Conservation (phyloP, 1,139 yeast genomes). For the Candida tetrigidarum region DNA sequence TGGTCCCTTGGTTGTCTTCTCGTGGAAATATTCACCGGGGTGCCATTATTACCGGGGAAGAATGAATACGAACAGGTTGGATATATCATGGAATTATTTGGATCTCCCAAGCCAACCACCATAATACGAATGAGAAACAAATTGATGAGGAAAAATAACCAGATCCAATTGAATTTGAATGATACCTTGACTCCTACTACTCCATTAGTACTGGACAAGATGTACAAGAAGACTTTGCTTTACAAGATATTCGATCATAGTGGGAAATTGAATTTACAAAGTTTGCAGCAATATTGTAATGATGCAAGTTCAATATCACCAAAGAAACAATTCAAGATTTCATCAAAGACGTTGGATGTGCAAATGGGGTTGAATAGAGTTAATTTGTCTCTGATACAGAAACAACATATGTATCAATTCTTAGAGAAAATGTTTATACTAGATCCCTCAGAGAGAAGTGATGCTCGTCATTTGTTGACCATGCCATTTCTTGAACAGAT, state of each 20-base stretch:
- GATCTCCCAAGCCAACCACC: constrained; percentile 53
- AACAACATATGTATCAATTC: constrained; percentile 29
- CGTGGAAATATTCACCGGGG: constrained; percentile 67
- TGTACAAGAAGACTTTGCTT: constrained; percentile 35
- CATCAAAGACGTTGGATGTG: constrained; percentile 43
- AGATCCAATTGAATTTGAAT: constrained; percentile 1
- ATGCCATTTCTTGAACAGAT: constrained; percentile 30
- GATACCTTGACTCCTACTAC: constrained; percentile 1
- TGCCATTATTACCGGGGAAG: constrained; percentile 71
- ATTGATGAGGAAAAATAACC: constrained; percentile 21
- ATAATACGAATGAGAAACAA: constrained; percentile 28
- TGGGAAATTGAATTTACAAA: constrained; percentile 40
- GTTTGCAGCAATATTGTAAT: constrained; percentile 25
- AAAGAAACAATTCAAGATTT: constrained; percentile 31
- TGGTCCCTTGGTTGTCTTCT: constrained; percentile 81
- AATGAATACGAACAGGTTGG: constrained; percentile 71
- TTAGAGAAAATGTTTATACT: constrained; percentile 51
- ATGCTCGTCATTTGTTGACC: constrained; percentile 46
- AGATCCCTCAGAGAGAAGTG: constrained; percentile 55
- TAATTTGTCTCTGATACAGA: constrained; percentile 11
- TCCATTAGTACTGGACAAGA: constrained; percentile 25
- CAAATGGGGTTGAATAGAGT: constrained; percentile 36
- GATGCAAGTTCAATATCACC: constrained; percentile 24
- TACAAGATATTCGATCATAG: constrained; percentile 43
- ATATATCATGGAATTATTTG: constrained; percentile 61